Evolutionary conservation across 2,329 filamentous ascomycete species (phyloP), one percentile per base, ranked within the genome.

Genomic region (Aulographum hederae): DNA sequence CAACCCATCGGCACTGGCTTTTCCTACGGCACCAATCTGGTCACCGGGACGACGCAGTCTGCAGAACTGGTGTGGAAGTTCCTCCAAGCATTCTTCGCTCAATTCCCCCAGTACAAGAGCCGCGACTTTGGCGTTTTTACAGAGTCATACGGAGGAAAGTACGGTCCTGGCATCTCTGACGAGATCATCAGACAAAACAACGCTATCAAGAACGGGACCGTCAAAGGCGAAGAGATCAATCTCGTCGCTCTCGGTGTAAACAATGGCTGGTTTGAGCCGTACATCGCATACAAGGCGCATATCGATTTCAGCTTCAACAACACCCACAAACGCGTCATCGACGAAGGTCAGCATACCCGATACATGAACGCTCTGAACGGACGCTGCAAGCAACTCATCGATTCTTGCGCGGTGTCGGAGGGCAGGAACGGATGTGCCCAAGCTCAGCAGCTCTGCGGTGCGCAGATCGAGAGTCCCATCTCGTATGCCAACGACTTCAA

Each of bases 221-320:
- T 58, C 4, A 44, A 50, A 12, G 53, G 49, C 8, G 37, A 48
- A 19, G 45, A 44, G 11, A 46, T 58, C 32, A 57, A 60, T 26
- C 52, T 71, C n/a, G 54, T 65, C 5, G 60, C 65, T 0, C 52
- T 73, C 5, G 61, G 64, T 11, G 58, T 73, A 37, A 63, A 68
- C 47, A 71, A 71, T 42, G 65, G 63, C 17, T 68, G 63, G 52
- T 58, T 67, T 35, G 66, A 72, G 39, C 47, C 56, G 6, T 44
- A 46, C 11, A 43, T 50, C 2, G 58, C 63, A 37, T 55, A 58
- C 32, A 53, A 58, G 5, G 38, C 44, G 4, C 45, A 48, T 28
- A 43, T 51, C 18, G 44, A 51, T 32, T 53, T 43, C 32, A 41
- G 39, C 15, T 39, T 42, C 30, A 46, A 45, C 33, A 53, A 54